phyloP scores from a whole-genome alignment of 306 rosid species.

The Pachyrhizus erosus region DNA sequence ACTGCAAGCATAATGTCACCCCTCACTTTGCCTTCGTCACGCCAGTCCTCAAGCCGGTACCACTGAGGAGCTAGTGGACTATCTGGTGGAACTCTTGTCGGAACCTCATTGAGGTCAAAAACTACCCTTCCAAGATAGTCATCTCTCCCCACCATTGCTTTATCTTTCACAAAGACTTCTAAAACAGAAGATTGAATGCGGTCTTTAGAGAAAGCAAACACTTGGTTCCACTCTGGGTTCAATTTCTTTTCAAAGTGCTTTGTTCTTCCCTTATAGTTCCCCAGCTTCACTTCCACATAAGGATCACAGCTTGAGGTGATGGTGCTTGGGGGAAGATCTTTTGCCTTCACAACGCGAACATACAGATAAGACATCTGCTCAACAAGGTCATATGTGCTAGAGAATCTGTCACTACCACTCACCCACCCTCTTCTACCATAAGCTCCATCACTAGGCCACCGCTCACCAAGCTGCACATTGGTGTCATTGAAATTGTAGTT shows the following conservation, averaged over 20 bases:
- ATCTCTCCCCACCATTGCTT: constrained; percentile 83
- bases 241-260: constrained; percentile 68
- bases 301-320: constrained; percentile 79
- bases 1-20: constrained; percentile 89
- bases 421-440: constrained; percentile 69
- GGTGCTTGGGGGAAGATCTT: constrained; percentile 72
- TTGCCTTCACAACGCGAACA: constrained; percentile 77
- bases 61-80: constrained; percentile 90
- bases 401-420: constrained; percentile 59
- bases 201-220: constrained; percentile 85
- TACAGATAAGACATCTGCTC: constrained; percentile 82
- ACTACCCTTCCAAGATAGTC: constrained; percentile 76
- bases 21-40: constrained; percentile 66
- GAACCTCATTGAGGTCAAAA: constrained; percentile 84
- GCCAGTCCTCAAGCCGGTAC: constrained; percentile 71
- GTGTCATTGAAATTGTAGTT: constrained; percentile 61
- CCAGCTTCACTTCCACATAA: constrained; percentile 85
- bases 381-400: constrained; percentile 76
- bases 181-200: constrained; percentile 73
- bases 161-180: constrained; percentile 83
- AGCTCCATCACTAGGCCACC: constrained; percentile 53
- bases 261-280: constrained; percentile 84
- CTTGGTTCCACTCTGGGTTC: constrained; percentile 90
- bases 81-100: constrained; percentile 89
- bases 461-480: constrained; percentile 60